Conservation (phyloP, 768 basidiomycete genomes). For the Punctularia strigosozonata region DNA sequence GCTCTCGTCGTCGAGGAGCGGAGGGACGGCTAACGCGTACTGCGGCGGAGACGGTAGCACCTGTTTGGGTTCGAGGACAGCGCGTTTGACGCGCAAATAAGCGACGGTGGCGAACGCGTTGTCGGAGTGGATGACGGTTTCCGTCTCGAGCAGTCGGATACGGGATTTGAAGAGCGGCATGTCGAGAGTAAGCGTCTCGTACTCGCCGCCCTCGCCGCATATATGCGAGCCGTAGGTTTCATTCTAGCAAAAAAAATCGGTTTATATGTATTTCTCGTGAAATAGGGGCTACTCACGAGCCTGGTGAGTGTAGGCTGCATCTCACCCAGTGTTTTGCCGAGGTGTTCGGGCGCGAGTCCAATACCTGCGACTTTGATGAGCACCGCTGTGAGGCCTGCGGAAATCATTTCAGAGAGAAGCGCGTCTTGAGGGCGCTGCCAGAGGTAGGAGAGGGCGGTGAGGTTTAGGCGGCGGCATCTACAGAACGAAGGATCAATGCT, state of each 20-base stretch:
- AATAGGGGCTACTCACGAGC: conserved; percentile 37
- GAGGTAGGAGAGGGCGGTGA: conserved; percentile 78
- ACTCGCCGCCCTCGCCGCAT: conserved; percentile 97
- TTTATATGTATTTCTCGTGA: not conserved
- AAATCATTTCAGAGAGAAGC: conserved; percentile 80
- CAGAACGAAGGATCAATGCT: conserved; percentile 1
- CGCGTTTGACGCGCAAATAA: conserved; percentile 70
- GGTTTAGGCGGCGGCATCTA: conserved; percentile 70
- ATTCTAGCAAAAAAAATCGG: conserved; percentile 36
- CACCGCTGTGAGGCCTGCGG: conserved; percentile 64
- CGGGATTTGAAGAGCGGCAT: conserved; percentile 77
- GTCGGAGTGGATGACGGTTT: conserved; percentile 69
- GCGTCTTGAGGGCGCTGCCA: conserved; percentile 92
- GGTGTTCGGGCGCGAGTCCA: conserved; percentile 65
- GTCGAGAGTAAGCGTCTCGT: conserved; percentile 87
- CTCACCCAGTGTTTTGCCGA: conserved; percentile 62
- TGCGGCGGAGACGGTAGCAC: too few relatives aligned
- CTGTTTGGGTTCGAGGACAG: conserved; percentile 47
- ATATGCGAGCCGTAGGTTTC: conserved; percentile 78
- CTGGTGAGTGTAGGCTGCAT: conserved; percentile 65
- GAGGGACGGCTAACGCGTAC: conserved; percentile 28
- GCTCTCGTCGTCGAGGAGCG: conserved; percentile 38
- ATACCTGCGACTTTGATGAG: conserved; percentile 96
- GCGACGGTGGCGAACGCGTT: conserved; percentile 86
- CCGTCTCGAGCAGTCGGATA: conserved; percentile 56